Evolutionary conservation across 257 asterid genomes (phyloP).

Genomic region (Schizonepeta tenuifolia): DNA sequence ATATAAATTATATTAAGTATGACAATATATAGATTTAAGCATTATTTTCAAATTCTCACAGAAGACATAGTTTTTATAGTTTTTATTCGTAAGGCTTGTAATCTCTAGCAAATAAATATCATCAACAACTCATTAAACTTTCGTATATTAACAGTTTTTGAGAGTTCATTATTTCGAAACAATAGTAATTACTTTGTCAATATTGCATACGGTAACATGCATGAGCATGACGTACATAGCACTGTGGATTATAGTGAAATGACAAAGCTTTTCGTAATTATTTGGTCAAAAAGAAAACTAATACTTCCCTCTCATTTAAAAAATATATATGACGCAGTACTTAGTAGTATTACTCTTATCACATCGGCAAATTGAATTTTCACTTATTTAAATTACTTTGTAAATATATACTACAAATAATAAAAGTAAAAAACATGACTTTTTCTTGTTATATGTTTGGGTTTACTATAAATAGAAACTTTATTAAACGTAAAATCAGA

Average conservation of each 20-base stretch:
- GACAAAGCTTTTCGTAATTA: not conserved
- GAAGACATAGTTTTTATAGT: too few relatives aligned
- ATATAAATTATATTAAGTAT: too few relatives aligned
- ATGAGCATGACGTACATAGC: not conserved
- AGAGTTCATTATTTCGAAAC: not conserved
- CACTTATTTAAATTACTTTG: too few relatives aligned
- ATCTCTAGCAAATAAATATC: too few relatives aligned
- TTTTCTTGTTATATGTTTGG: not conserved
- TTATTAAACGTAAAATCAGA: not conserved
- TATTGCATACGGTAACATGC: constrained; percentile 1
- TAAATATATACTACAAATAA: not conserved
- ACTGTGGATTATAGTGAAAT: not conserved
- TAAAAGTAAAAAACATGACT: too few relatives aligned
- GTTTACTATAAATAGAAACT: not conserved
- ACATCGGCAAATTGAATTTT: not conserved
- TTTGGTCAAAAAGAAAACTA: not conserved
- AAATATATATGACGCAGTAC: too few relatives aligned
- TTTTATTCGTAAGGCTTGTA: too few relatives aligned
- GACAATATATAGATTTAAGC: too few relatives aligned
- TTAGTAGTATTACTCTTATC: not conserved
- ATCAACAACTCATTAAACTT: too few relatives aligned
- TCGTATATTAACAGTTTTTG: too few relatives aligned
- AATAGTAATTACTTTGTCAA: not conserved
- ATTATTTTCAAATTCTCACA: too few relatives aligned
- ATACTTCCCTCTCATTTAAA: not conserved